Conservation (phyloP, 805 yeast genomes). For the Hanseniaspora jakobsenii region DNA sequence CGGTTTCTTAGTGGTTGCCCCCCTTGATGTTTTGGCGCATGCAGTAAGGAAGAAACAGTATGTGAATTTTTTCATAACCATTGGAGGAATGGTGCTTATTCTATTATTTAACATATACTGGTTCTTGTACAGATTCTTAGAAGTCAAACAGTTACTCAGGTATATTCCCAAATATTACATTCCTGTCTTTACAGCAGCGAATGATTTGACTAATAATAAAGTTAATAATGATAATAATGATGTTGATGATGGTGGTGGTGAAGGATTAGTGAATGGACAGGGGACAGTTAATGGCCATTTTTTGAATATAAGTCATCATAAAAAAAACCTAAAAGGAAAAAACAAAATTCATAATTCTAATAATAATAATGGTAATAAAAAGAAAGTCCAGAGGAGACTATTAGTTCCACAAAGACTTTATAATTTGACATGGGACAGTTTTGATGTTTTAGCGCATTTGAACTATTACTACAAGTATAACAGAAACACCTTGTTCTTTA, state of each 20-base stretch:
- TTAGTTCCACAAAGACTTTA: conserved; percentile 33
- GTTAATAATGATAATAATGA: neutral
- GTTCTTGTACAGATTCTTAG: conserved; percentile 48
- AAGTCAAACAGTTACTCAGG: conserved; percentile 44
- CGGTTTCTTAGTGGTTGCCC: conserved; percentile 58
- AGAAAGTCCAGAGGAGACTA: conserved; percentile 30
- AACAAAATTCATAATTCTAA: no score
- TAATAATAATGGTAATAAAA: conserved; percentile 31
- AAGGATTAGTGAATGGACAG: no score
- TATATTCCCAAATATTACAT: conserved; percentile 73
- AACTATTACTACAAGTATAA: conserved; percentile 19
- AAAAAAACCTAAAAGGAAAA: conserved; percentile 40
- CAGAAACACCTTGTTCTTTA: neutral
- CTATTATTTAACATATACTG: conserved; percentile 39
- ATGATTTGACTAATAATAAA: conserved; percentile 27
- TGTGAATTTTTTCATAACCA: conserved; percentile 68
- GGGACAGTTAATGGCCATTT: no score
- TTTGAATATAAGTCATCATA: no score
- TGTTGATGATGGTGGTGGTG: conserved; percentile 14
- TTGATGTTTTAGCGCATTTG: conserved; percentile 32
- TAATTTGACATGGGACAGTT: conserved; percentile 36
- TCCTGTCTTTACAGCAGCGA: conserved; percentile 46
- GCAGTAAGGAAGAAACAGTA: conserved; percentile 46
- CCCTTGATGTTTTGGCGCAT: conserved; percentile 64
- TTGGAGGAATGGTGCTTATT: conserved; percentile 55